Conservation (phyloP, 2,329 filamentous ascomycete genomes). For the Phialocephala sp. region DNA sequence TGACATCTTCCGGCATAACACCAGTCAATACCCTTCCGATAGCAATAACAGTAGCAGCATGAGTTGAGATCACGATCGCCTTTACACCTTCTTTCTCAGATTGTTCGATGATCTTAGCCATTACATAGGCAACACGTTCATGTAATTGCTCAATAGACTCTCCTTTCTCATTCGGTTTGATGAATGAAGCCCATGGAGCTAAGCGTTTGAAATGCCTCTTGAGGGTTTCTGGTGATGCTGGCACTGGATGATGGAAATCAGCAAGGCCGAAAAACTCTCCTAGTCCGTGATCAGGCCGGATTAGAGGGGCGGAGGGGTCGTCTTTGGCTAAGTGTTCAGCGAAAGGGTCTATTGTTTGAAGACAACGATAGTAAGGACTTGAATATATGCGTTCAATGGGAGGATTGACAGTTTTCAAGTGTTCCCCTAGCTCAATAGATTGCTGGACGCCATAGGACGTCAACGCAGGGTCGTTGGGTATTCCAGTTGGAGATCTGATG, state of each 20-base stretch:
- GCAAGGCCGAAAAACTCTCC: constrained; percentile 94
- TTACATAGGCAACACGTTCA: constrained; percentile 73
- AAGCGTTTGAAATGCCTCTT: constrained; percentile 67
- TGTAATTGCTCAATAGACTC: constrained; percentile 84
- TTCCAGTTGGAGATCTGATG: constrained; percentile 83
- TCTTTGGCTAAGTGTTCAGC: constrained; percentile 50
- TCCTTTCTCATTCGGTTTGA: constrained; percentile 73
- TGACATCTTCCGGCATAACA: constrained; percentile 70
- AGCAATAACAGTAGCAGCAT: constrained; percentile 89
- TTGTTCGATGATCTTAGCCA: constrained; percentile 72
- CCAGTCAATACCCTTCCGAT: constrained; percentile 85
- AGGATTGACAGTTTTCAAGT: constrained; percentile 67
- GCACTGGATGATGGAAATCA: constrained; percentile 82
- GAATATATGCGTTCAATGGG: constrained; percentile 80
- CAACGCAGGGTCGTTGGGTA: constrained; percentile 85
- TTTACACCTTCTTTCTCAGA: constrained; percentile 74
- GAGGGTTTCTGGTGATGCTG: constrained; percentile 68
- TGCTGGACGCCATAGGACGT: constrained; percentile 87
- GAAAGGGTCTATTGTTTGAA: constrained; percentile 81
- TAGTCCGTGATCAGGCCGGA: constrained; percentile 62
- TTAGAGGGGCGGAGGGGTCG: constrained; percentile 43
- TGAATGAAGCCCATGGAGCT: constrained; percentile 65
- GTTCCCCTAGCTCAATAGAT: constrained; percentile 74
- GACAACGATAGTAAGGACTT: constrained; percentile 84
- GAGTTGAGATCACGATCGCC: constrained; percentile 81